These are phyloP conservation scores for Ganoderma leucocontextum DNA, from an alignment of 1,284 basidiomycete species.

Conservation along the genomic window DNA sequence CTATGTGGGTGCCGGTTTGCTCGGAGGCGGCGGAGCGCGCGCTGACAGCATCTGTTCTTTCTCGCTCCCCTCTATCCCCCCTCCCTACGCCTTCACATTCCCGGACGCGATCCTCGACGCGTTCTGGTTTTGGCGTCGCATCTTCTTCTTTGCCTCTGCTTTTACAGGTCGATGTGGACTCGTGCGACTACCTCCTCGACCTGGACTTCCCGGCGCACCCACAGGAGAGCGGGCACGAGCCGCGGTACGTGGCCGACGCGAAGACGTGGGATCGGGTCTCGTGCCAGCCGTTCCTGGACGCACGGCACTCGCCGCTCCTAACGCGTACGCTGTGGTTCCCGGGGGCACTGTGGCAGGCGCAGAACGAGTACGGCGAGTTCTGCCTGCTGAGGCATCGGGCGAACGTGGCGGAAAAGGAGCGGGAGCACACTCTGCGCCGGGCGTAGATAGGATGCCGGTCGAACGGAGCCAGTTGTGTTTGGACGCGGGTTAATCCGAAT, in stretches of 20 bases:
- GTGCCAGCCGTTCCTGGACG: constrained; percentile 86
- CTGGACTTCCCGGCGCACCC: constrained; percentile 82
- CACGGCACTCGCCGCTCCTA: constrained; percentile 72
- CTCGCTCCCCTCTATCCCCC: background rate
- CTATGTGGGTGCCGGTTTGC: constrained; percentile 69
- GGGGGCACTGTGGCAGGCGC: constrained; percentile 65
- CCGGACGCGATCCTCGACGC: constrained; percentile 7
- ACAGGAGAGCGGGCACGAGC: constrained; percentile 65
- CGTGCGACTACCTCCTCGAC: constrained; percentile 90
- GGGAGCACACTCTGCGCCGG: constrained; percentile 35
- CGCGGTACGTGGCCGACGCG: constrained; percentile 74
- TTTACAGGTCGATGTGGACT: constrained; percentile 69
- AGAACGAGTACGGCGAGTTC: constrained; percentile 76
- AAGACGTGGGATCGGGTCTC: constrained; percentile 78
- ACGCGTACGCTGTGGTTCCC: constrained; percentile 85
- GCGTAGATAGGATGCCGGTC: constrained; percentile 23
- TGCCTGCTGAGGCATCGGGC: constrained; percentile 68
- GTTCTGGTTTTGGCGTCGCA: constrained; percentile 2
- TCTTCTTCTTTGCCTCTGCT: background rate
- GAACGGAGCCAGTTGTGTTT: background rate
- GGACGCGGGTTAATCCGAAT: constrained; percentile 1
- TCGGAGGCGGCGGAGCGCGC: constrained; percentile 15
- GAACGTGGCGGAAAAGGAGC: constrained; percentile 52
- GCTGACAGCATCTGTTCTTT: constrained; percentile 27
- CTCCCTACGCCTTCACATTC: constrained; percentile 2